A percentile compares a stretch with the other conserved stretches of the same genome.
These are phyloP conservation scores for Cadophora malorum DNA, from an alignment of 2,329 filamentous ascomycete species.

Conservation along the genomic window DNA sequence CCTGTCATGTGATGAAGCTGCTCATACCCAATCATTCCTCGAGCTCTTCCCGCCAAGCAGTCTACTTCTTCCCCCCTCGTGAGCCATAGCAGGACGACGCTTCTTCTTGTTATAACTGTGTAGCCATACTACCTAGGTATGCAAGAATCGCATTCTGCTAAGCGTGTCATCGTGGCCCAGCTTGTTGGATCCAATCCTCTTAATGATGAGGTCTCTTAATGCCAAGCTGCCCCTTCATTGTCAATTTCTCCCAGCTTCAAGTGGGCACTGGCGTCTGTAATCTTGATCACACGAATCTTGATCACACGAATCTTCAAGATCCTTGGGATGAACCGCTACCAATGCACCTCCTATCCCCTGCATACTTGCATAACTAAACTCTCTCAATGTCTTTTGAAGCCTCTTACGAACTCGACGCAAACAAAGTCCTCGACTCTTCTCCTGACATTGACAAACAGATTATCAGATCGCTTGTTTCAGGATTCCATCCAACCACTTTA, in stretches of 20 bases:
- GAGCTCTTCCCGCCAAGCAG: too few relatives aligned
- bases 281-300: neutral
- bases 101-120: neutral
- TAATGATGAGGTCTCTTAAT: neutral
- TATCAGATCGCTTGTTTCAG: slow-evolving; percentile 22
- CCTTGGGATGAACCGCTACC: neutral
- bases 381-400: neutral
- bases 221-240: slow-evolving; percentile 9
- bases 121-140: neutral
- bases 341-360: neutral
- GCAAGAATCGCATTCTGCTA: neutral
- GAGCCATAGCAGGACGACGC: neutral
- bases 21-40: neutral
- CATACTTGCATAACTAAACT: neutral
- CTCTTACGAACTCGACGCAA: neutral
- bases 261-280: neutral
- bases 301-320: neutral
- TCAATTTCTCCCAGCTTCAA: neutral
- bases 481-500: neutral
- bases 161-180: slow-evolving; percentile 1
- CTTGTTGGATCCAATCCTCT: neutral
- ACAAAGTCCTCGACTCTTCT: neutral
- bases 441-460: neutral
- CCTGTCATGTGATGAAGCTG: neutral
- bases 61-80: too few relatives aligned